phyloP scores from a whole-genome alignment of 1,284 basidiomycete genomes.

The Tremellales sp. region DNA sequence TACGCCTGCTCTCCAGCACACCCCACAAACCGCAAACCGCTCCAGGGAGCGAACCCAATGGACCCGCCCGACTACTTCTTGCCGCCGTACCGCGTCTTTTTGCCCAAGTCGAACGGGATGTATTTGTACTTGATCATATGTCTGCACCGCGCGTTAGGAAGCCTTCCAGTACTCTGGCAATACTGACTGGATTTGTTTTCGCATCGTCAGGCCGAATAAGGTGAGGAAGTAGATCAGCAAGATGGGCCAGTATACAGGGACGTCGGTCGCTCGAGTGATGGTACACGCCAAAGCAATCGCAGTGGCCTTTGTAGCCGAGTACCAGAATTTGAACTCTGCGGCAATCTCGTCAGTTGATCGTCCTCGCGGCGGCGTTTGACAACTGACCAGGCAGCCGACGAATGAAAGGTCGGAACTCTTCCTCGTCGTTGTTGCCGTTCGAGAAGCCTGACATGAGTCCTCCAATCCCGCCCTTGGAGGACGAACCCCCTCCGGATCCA shows the following conservation, averaged over 20 bases:
- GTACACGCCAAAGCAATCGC: constrained; percentile 75
- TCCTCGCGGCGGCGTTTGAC: background rate
- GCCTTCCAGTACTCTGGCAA: too few species aligned
- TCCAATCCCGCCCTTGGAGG: constrained; percentile 25
- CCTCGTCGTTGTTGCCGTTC: constrained; percentile 53
- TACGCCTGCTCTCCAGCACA: background rate
- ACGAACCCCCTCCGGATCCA: constrained; percentile 32
- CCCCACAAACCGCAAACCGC: background rate
- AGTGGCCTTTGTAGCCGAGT: constrained; percentile 86
- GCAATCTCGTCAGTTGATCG: background rate
- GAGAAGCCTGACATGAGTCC: constrained; percentile 44
- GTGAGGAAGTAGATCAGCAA: constrained; percentile 88
- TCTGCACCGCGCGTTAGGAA: constrained; percentile 49
- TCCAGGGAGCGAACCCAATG: too few species aligned
- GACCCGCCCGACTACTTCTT: constrained; percentile 36
- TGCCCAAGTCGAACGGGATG: constrained; percentile 47
- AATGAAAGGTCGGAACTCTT: constrained; percentile 96
- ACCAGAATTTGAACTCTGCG: constrained; percentile 58
- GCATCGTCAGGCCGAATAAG: constrained; percentile 84
- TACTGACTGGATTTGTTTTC: constrained; percentile 87
- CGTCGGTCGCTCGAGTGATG: constrained; percentile 75
- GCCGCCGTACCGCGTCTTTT: constrained; percentile 44
- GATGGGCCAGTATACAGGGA: constrained; percentile 98
- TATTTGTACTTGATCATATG: constrained; percentile 99
- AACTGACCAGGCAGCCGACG: constrained; percentile 85